phyloP scores from a whole-genome alignment of 169 alveolate genomes.

The Plasmodium billcollinsi region DNA sequence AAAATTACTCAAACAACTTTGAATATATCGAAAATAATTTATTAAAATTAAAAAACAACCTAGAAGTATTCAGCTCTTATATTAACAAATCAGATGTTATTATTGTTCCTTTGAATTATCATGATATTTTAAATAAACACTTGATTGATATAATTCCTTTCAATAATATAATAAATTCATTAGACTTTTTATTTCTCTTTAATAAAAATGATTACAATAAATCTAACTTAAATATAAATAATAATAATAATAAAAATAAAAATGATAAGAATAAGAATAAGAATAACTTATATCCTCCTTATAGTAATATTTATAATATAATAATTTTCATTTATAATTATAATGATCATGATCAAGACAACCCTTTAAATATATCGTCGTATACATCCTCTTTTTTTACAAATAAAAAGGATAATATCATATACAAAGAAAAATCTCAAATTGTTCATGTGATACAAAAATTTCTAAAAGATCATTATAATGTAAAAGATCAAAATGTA shows the following conservation, averaged over 20 bases:
- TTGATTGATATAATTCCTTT: constrained; percentile 34
- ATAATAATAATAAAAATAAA: too few species aligned
- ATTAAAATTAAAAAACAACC: constrained; percentile 1
- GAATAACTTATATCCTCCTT: too few species aligned
- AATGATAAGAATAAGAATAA: too few species aligned
- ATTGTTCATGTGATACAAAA: constrained; percentile 6
- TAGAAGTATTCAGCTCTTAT: constrained; percentile 10
- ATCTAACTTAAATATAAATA: too few species aligned
- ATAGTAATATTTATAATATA: constrained; percentile 15
- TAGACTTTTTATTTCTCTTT: constrained; percentile 6
- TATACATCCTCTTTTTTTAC: not conserved
- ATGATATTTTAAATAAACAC: constrained; percentile 60
- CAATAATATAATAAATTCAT: constrained; percentile 24
- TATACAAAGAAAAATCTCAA: constrained; percentile 19
- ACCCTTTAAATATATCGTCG: too few species aligned
- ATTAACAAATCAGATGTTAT: constrained; percentile 20
- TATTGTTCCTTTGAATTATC: constrained; percentile 53
- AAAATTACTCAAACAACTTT: not conserved
- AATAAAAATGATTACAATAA: not conserved
- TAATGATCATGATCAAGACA: constrained; percentile 4
- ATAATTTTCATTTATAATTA: constrained; percentile 48
- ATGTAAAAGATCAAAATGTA: not conserved
- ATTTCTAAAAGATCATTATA: constrained; percentile 35
- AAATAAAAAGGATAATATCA: not conserved
- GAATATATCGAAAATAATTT: constrained; percentile 58